Percentiles rank a stretch among this genome's conserved stretches.
These are phyloP conservation scores for Gomphus sp. DNA, from an alignment of 1,284 basidiomycete species.

Conservation along the genomic window DNA sequence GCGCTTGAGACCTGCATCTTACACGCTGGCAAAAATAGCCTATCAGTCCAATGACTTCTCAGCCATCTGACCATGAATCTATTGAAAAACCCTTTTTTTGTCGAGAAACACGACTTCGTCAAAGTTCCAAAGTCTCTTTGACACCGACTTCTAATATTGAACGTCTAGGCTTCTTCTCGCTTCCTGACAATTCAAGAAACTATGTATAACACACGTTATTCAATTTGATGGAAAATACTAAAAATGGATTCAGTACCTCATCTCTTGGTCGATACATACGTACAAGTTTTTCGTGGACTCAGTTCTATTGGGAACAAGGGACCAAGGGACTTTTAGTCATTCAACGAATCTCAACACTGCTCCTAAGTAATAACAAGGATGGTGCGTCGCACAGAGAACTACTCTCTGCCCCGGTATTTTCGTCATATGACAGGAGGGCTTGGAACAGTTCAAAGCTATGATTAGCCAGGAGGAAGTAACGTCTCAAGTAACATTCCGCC, in stretches of 20 bases:
- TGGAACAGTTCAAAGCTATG: conserved; percentile 19
- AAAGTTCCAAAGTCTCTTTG: conserved; percentile 25
- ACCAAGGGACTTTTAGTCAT: conserved; percentile 22
- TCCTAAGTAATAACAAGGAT: conserved; percentile 24
- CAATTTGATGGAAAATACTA: background rate
- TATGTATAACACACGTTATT: conserved; percentile 6
- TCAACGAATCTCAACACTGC: conserved; percentile 28
- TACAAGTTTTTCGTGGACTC: conserved; percentile 29
- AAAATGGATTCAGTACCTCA: conserved; percentile 18
- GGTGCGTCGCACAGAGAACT: conserved; percentile 27
- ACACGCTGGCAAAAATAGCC: too few species aligned
- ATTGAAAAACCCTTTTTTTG: conserved; percentile 28
- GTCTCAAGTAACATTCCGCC: conserved; percentile 12
- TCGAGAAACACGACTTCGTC: conserved; percentile 24
- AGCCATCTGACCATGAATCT: conserved; percentile 15
- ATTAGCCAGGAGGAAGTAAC: background rate
- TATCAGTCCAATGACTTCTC: background rate
- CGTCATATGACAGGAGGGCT: conserved; percentile 28
- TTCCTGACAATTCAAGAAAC: conserved; percentile 26
- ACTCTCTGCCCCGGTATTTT: conserved; percentile 22
- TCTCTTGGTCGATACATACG: conserved; percentile 26
- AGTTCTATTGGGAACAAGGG: conserved; percentile 27
- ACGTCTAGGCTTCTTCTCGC: conserved; percentile 21
- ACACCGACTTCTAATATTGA: conserved; percentile 29
- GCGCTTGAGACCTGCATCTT: too few species aligned